Base-by-base conservation (phyloP, 208 protist species). In the Novymonas esmeraldas region DNA sequence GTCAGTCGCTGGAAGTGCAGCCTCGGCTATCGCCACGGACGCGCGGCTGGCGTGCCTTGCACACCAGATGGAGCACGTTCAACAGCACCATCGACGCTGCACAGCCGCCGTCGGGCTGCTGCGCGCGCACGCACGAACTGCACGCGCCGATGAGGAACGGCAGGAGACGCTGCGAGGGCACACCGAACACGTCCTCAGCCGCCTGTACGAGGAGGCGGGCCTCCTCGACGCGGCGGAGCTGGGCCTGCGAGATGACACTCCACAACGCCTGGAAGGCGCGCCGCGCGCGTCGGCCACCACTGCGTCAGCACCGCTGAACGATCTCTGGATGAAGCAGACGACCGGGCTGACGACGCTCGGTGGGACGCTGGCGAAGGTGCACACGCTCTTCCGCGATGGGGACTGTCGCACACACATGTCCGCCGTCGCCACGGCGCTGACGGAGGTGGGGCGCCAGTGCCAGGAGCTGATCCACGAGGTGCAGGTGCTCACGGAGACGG, bases 301-400 rank as follows among this genome's bases (percentile, higher is more conserved):
- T n/a, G n/a, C n/a, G n/a, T n/a, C n/a, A n/a, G n/a, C n/a, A 2
- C 34, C 11, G 6, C 11, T 14, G 3, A 13, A 14, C 22, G 39
- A 49, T 22, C 39, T 63, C 18, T 62, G 70, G 63, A 44, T 59
- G 31, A 57, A 38, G 39, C 70, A 76, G n/a, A 60, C 28, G 2
- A 26, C 13, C n/a, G 57, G 36, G 9, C 54, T 76, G 33, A 50
- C 31, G 22, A 57, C 54, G 7, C 45, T 76, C 6, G 70, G 70
- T 4, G 70, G 70, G 0, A 76, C 70, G 2, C 31, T 76, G 28
- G 70, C 70, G 5, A 76, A 70, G 38, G 70, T 76, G 13, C 62
- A 76, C 70, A 70, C 70, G 1, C 45, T 76, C 9, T 76, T 76
- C 31, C 14, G 41, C 6, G 62, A 69, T 29, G 14, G 36, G 1